These are phyloP conservation scores for Diaporthe vexans DNA, from an alignment of 2,329 filamentous ascomycete genomes.

Conservation along the genomic window DNA sequence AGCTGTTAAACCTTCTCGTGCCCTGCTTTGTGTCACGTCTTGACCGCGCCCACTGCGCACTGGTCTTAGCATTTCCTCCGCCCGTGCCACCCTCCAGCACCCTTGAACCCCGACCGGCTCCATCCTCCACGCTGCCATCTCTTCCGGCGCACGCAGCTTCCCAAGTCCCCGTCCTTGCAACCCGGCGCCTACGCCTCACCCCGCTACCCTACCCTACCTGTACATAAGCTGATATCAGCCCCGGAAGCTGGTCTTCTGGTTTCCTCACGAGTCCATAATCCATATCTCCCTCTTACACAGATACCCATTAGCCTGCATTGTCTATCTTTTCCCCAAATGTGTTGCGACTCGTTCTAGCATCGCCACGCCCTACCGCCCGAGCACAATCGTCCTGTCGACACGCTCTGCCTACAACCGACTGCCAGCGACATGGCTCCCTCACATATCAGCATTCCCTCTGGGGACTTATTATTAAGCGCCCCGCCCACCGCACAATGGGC, in stretches of 20 bases:
- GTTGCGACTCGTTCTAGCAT: conserved; percentile 34
- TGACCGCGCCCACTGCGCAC: conserved; percentile 8
- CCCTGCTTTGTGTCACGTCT: conserved; percentile 11
- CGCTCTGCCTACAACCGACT: neutral
- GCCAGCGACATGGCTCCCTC: conserved; percentile 63
- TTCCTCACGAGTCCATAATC: conserved; percentile 29
- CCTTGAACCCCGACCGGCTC: conserved; percentile 1
- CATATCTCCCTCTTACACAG: neutral
- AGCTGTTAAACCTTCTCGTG: neutral
- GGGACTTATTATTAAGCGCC: conserved; percentile 54
- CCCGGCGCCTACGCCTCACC: neutral
- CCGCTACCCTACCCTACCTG: conserved; percentile 7
- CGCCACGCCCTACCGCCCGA: neutral
- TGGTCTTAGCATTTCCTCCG: conserved; percentile 15
- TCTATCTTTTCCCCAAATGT: conserved; percentile 25
- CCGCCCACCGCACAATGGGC: conserved; percentile 76
- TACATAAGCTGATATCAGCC: conserved; percentile 40
- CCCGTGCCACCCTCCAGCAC: conserved; percentile 31
- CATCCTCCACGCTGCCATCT: conserved; percentile 6
- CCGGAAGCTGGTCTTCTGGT: conserved; percentile 43
- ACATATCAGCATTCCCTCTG: conserved; percentile 62
- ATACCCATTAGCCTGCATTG: conserved; percentile 25
- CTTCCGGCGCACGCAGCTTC: neutral
- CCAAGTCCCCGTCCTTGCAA: neutral
- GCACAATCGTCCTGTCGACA: neutral